phyloP scores from a whole-genome alignment of 2,329 filamentous ascomycete genomes.

The Stagonosporopsis cucurbitacearum region DNA sequence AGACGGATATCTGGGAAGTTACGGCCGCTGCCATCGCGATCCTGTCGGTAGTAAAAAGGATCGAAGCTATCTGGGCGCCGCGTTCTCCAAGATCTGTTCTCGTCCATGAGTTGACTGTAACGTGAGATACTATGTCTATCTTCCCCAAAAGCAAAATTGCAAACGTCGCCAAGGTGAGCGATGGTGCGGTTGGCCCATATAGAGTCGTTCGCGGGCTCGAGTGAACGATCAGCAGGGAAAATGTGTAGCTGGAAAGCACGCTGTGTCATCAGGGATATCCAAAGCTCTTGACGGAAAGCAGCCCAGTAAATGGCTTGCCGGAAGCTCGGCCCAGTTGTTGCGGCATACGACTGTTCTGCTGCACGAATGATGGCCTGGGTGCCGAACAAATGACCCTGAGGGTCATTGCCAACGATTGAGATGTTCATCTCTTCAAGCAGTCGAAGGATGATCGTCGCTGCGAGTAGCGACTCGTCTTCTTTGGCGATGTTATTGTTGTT shows the following conservation, averaged over 20 bases:
- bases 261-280: conserved; percentile 48
- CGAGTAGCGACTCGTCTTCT: conserved; percentile 50
- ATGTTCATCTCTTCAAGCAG: conserved; percentile 54
- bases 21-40: conserved; percentile 41
- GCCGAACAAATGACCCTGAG: conserved; percentile 49
- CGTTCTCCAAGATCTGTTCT: conserved; percentile 44
- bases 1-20: conserved; percentile 47
- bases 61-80: conserved; percentile 45
- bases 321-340: conserved; percentile 40
- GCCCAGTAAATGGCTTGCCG: conserved; percentile 49
- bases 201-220: conserved; percentile 50
- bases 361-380: conserved; percentile 47
- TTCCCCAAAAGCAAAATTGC: conserved; percentile 47
- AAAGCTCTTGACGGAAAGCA: conserved; percentile 48
- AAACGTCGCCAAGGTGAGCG: conserved; percentile 47
- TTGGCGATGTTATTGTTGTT: conserved; percentile 49
- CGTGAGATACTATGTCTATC: conserved; percentile 39
- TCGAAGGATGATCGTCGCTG: conserved; percentile 51
- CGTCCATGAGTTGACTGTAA: conserved; percentile 42
- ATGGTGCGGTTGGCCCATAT: conserved; percentile 54
- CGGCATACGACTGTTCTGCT: conserved; percentile 43
- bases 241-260: conserved; percentile 46
- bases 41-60: conserved; percentile 43
- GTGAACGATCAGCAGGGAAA: conserved; percentile 49
- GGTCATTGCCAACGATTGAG: conserved; percentile 44